These are phyloP conservation scores for Cryptococcus deneoformans DNA, from an alignment of 1,284 basidiomycete genomes.

Conservation along the genomic window DNA sequence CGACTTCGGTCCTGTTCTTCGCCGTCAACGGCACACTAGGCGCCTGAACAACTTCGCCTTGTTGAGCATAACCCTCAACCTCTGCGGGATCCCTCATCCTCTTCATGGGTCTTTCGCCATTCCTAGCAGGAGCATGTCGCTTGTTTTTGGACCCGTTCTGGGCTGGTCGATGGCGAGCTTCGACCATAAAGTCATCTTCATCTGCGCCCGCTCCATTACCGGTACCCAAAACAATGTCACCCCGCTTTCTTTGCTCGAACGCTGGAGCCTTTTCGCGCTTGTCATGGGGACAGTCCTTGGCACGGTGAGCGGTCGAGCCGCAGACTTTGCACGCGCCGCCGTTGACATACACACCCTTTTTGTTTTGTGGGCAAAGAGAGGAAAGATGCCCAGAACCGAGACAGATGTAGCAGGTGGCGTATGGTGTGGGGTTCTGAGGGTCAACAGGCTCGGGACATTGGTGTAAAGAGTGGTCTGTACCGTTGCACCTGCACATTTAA, in stretches of 20 bases:
- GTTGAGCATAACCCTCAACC: conserved; percentile 3
- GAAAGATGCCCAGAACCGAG: conserved; percentile 75
- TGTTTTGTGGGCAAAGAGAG: conserved; percentile 70
- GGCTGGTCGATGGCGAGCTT: conserved; percentile 60
- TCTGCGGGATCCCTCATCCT: conserved; percentile 11
- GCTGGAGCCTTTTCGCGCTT: conserved; percentile 49
- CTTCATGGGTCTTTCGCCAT: conserved; percentile 29
- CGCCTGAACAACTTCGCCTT: not conserved
- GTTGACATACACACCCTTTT: conserved; percentile 83
- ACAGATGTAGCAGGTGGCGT: conserved; percentile 90
- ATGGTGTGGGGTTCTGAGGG: conserved; percentile 70
- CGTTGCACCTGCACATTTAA: conserved; percentile 66
- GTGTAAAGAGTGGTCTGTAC: conserved; percentile 71
- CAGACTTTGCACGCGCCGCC: conserved; percentile 90
- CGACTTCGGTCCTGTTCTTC: conserved; percentile 4
- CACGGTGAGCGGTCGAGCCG: conserved; percentile 76
- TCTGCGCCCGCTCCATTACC: conserved; percentile 64
- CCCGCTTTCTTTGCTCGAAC: conserved; percentile 68
- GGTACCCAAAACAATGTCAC: conserved; percentile 20
- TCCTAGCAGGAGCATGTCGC: conserved; percentile 37
- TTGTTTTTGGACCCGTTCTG: conserved; percentile 17
- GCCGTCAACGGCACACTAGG: conserved; percentile 8
- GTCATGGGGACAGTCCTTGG: conserved; percentile 66
- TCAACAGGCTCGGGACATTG: conserved; percentile 67
- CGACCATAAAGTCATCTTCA: conserved; percentile 87